Conservation (phyloP, 257 asterid species). For the Apocynum venetum region DNA sequence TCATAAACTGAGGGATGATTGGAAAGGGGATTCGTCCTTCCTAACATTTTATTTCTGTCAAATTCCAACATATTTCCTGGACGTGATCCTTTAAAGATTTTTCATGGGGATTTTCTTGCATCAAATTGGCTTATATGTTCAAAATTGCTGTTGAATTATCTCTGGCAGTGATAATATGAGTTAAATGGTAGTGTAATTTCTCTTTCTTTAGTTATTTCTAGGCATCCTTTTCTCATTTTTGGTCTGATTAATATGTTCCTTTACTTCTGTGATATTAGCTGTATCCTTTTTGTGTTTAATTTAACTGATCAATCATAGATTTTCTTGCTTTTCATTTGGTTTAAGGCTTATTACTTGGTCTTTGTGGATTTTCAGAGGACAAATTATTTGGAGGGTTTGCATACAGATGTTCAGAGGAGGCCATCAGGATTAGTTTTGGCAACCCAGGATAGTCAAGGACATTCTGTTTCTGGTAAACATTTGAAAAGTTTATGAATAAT, state of each 20-base stretch:
- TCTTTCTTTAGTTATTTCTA: neutral
- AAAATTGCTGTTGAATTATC: neutral
- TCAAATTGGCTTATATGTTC: neutral
- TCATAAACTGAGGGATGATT: too few relatives aligned
- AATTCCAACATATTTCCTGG: neutral
- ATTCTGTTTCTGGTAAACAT: slow-evolving; percentile 35
- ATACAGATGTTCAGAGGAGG: slow-evolving; percentile 33
- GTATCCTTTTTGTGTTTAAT: neutral
- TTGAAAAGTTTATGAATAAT: slow-evolving; percentile 5
- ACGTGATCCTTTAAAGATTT: neutral
- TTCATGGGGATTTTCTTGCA: neutral
- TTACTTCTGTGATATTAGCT: neutral
- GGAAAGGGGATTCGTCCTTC: neutral
- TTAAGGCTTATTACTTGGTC: neutral
- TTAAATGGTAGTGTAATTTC: neutral
- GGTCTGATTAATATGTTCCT: neutral
- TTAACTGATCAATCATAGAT: neutral
- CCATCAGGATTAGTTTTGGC: slow-evolving; percentile 29
- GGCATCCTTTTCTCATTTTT: neutral
- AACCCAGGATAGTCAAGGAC: slow-evolving; percentile 2
- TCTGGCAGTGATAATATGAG: neutral
- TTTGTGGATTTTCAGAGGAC: slow-evolving; percentile 44
- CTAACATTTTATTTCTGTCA: neutral
- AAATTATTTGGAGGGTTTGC: slow-evolving; percentile 42
- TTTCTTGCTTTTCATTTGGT: neutral